Evolutionary conservation across 495 filamentous ascomycete genomes (phyloP), one percentile per base, ranked within the genome.

Genomic region (Talaromyces liani): DNA sequence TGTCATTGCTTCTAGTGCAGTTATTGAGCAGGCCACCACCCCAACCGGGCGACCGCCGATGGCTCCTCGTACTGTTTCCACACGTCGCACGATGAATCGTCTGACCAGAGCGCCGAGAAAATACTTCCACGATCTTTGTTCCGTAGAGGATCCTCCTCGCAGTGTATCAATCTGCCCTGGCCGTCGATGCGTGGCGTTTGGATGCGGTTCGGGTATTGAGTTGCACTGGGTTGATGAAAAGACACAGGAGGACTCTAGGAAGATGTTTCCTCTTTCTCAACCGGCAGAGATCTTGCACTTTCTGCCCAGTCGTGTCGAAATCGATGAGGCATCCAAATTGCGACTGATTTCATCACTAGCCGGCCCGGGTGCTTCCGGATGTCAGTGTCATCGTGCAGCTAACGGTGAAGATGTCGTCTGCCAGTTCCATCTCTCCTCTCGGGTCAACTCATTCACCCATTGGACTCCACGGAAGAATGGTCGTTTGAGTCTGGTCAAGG

Each of bases 151-250:
- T 63, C 84, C 84, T 20, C 88, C 89, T 5, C 81, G 82, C 60
- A 87, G 83, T 10, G 82, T 91, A 5, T 85, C 88, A 1, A 83
- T 92, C 57, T 90, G 85, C 63, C 89, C 88, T 10, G 83, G 85
- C 33, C 80, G 86, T 33, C 80, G 81, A 20, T 89, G 86, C 67
- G 83, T 90, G 12, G 89, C 88, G 2, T 91, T 91, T 75, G 88
- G 89, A 18, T 90, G 84, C 58, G 77, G 79, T 24, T 76, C 79
- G 8, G 87, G 88, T 7, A 85, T 91, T 49, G 87, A 92, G 65
- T 72, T 92, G 8, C 87, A 89, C 65, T 91, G 89, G 87, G 75
- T 89, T 27, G 87, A 90, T 68, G 82, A 84, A 47, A 66, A 80
- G 29, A 87, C 80, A 3, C 80, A 83, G 1, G 81, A 84, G 63